Conservation (phyloP, 495 filamentous ascomycete genomes). For the Penicillium tannophilum region DNA sequence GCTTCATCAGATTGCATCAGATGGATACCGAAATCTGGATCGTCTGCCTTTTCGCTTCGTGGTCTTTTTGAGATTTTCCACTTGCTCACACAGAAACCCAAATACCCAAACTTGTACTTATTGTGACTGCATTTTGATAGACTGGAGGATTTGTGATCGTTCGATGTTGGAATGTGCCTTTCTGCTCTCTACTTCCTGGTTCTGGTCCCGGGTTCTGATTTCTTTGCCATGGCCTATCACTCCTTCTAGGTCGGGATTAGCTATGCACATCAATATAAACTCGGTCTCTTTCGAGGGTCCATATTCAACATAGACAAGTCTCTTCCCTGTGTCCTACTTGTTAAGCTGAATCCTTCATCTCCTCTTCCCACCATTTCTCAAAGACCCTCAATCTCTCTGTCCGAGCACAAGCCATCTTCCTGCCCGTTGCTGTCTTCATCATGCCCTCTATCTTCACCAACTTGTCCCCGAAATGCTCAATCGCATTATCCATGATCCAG, state of each 20-base stretch:
- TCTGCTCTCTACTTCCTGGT: not conserved
- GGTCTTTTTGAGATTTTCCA: constrained; percentile 10
- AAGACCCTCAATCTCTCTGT: constrained; percentile 66
- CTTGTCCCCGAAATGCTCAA: constrained; percentile 82
- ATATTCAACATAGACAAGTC: constrained; percentile 14
- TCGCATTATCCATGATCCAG: constrained; percentile 61
- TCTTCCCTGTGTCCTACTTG: not conserved
- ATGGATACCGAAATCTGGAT: constrained; percentile 14
- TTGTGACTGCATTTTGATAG: constrained; percentile 21
- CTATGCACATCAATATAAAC: constrained; percentile 10
- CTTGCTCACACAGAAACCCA: constrained; percentile 27
- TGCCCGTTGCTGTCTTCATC: constrained; percentile 83
- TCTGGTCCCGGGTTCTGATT: not conserved
- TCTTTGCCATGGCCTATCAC: constrained; percentile 5
- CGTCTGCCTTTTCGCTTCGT: constrained; percentile 12
- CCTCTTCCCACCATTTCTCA: constrained; percentile 72
- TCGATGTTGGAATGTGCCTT: not conserved
- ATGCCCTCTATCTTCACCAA: constrained; percentile 68
- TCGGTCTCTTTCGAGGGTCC: not conserved
- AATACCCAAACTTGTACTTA: constrained; percentile 26
- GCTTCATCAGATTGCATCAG: constrained; percentile 25
- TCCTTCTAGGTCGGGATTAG: constrained; percentile 13
- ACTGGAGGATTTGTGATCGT: constrained; percentile 17
- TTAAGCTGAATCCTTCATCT: constrained; percentile 37
- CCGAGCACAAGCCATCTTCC: constrained; percentile 62